Evolutionary conservation across 1,284 basidiomycete species (phyloP).

Genomic region (Ganoderma sinense): DNA sequence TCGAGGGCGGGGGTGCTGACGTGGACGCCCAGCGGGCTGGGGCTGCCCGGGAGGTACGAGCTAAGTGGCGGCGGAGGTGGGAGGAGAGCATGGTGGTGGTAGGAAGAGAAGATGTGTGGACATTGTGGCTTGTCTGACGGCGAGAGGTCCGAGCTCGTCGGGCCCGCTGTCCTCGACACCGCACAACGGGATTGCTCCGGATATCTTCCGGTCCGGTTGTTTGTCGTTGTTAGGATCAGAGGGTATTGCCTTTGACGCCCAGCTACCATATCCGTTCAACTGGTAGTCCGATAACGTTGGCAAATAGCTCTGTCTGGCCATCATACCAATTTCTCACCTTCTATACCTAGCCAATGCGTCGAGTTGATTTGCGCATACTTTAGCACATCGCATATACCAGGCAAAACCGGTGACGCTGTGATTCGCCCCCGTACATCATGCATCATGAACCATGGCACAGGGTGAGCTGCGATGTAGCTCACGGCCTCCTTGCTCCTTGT

Average conservation of each 20-base stretch:
- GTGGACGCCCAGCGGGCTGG: conserved; percentile 28
- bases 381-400: too few species aligned
- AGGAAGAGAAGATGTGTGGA: conserved; percentile 6
- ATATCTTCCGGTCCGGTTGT: conserved; percentile 6
- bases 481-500: too few species aligned
- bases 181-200: background rate
- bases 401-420: too few species aligned
- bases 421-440: too few species aligned
- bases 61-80: conserved; percentile 26
- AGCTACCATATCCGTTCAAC: background rate
- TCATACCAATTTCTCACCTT: too few species aligned
- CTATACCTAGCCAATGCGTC: too few species aligned
- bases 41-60: conserved; percentile 12
- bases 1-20: conserved; percentile 17
- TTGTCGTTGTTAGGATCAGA: conserved; percentile 16
- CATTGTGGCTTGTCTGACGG: background rate
- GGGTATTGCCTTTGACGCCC: conserved; percentile 8
- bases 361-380: too few species aligned
- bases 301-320: too few species aligned
- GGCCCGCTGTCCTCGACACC: background rate
- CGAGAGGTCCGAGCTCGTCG: background rate
- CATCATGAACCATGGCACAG: too few species aligned
- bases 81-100: conserved; percentile 30
- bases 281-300: too few species aligned
- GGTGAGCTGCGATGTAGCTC: too few species aligned